A percentile compares a stretch with the other conserved stretches of the same genome.
Conservation (phyloP, 768 basidiomycete species). For the Boletus sp. region DNA sequence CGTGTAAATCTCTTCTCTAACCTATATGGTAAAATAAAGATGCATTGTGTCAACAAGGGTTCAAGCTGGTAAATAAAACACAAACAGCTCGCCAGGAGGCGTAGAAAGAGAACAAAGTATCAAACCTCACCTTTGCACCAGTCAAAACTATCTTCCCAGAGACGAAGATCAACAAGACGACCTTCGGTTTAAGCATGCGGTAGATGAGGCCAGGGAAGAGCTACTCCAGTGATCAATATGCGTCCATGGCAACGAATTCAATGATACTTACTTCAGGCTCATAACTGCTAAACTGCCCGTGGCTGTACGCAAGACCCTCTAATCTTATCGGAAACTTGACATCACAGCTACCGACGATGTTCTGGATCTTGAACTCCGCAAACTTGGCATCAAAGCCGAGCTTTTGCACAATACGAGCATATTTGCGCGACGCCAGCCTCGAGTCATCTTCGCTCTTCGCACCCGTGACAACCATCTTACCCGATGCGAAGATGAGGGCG, state of each 20-base stretch:
- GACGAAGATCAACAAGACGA: constrained; percentile 96
- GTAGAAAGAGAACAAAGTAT: not conserved
- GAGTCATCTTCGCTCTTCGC: constrained; percentile 99
- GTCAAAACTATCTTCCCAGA: constrained; percentile 99
- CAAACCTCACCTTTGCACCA: constrained; percentile 84
- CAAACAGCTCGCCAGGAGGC: not conserved
- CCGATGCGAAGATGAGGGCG: constrained; percentile 97
- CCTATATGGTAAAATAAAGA: constrained; percentile 48
- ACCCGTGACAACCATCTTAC: constrained; percentile 99
- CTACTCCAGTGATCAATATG: constrained; percentile 37
- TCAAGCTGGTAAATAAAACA: not conserved
- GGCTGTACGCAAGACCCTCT: constrained; percentile 95
- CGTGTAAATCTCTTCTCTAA: constrained; percentile 98
- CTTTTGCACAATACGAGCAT: constrained; percentile 98
- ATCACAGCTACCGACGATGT: constrained; percentile 97
- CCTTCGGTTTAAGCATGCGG: constrained; percentile 99
- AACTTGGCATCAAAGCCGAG: constrained; percentile 99
- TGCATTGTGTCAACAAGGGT: constrained; percentile 45
- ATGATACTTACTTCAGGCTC: constrained; percentile 81
- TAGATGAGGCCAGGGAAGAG: constrained; percentile 99
- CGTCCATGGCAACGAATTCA: not conserved
- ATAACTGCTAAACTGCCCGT: constrained; percentile 97
- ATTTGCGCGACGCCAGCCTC: constrained; percentile 94
- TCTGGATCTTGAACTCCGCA: constrained; percentile 99
- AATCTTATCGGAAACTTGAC: constrained; percentile 98